phyloP scores from a whole-genome alignment of 768 basidiomycete genomes.

The Sarcodon sp. region DNA sequence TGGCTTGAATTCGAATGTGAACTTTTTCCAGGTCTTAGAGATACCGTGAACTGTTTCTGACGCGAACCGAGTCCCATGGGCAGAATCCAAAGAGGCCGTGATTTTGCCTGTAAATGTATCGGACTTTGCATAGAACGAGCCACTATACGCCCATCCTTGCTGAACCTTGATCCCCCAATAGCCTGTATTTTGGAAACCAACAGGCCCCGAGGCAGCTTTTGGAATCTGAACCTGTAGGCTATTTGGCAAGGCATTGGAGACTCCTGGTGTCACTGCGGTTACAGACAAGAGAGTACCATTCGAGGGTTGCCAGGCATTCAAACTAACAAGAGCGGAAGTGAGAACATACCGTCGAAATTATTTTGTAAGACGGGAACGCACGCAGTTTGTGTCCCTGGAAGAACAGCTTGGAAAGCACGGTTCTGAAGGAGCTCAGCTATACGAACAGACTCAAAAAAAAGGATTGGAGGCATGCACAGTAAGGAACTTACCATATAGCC shows the following conservation, averaged over 20 bases:
- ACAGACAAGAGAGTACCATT: slow-evolving; percentile 32
- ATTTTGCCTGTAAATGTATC: slow-evolving; percentile 25
- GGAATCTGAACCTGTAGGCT: slow-evolving; percentile 40
- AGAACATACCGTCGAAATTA: neutral
- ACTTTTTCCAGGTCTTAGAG: slow-evolving; percentile 36
- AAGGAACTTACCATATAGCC: slow-evolving; percentile 38
- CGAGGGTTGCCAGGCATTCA: slow-evolving; percentile 38
- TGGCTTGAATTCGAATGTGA: slow-evolving; percentile 29
- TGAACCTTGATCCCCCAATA: slow-evolving; percentile 48
- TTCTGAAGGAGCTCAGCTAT: slow-evolving; percentile 42
- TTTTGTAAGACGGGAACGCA: neutral
- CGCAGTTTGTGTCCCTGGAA: slow-evolving; percentile 26
- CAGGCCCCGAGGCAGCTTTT: slow-evolving; percentile 19
- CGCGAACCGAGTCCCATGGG: slow-evolving; percentile 30
- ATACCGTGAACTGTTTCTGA: slow-evolving; percentile 26
- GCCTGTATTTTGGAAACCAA: slow-evolving; percentile 47
- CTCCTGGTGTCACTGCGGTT: slow-evolving; percentile 32
- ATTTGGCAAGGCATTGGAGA: slow-evolving; percentile 52
- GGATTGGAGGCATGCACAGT: neutral
- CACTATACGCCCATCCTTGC: slow-evolving; percentile 37
- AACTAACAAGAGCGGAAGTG: slow-evolving; percentile 1
- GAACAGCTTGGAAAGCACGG: slow-evolving; percentile 54
- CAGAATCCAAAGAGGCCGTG: slow-evolving; percentile 31
- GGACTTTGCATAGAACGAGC: slow-evolving; percentile 51
- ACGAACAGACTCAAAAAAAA: neutral